Evolutionary conservation across 768 basidiomycete genomes (phyloP).

Genomic region (Termitomyces sp.): DNA sequence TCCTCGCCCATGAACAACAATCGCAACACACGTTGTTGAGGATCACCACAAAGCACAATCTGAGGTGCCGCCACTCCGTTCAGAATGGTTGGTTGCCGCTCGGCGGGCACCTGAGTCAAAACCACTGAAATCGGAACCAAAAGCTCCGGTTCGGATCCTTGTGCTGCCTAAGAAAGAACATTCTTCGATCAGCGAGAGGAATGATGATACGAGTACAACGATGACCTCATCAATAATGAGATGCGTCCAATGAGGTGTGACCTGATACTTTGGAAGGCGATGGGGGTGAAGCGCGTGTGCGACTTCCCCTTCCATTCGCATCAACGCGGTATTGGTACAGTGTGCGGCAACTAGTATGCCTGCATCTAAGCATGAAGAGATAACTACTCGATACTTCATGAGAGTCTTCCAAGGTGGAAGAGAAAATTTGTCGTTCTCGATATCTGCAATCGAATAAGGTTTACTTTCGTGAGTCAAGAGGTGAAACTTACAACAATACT

Average conservation of each 20-base stretch:
- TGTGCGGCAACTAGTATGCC: constrained; percentile 37
- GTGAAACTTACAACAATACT: constrained; percentile 39
- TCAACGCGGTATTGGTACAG: constrained; percentile 37
- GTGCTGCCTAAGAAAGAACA: constrained; percentile 35
- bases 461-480: not conserved
- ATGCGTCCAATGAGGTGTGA: constrained; percentile 48
- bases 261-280: constrained; percentile 21
- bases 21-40: constrained; percentile 37
- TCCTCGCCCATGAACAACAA: constrained; percentile 1
- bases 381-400: constrained; percentile 42
- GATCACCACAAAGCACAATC: constrained; percentile 47
- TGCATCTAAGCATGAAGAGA: constrained; percentile 43
- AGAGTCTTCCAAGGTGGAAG: constrained; percentile 42
- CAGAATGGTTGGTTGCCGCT: constrained; percentile 1
- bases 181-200: not conserved
- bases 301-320: constrained; percentile 35
- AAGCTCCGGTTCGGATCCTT: constrained; percentile 49
- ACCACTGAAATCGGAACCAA: constrained; percentile 47
- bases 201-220: not conserved
- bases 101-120: constrained; percentile 19
- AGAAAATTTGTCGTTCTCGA: constrained; percentile 41
- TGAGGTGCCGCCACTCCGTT: constrained; percentile 24
- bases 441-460: constrained; percentile 22
- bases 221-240: constrained; percentile 45
- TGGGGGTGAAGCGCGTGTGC: constrained; percentile 34